phyloP scores from a whole-genome alignment of 169 alveolate species.

The Sarcocystis neurona region DNA sequence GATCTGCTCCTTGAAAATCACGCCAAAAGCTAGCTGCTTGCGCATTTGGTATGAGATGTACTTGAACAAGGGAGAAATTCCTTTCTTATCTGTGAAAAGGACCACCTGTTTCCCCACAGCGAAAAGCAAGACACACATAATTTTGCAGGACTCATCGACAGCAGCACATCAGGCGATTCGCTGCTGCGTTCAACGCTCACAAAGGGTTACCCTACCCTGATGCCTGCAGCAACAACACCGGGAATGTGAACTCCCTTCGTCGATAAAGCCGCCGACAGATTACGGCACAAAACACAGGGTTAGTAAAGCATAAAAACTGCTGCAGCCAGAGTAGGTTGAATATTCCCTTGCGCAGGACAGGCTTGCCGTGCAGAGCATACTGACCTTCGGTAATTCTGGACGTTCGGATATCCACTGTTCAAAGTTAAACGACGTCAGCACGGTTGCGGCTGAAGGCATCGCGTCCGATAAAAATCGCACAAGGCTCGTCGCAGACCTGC shows the following conservation, averaged over 20 bases:
- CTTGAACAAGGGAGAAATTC: conserved; percentile 12
- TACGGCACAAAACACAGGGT: too few relatives aligned
- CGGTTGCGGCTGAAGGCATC: neutral
- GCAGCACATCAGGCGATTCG: too few relatives aligned
- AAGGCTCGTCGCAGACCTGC: neutral
- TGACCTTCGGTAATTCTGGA: neutral
- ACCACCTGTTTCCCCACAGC: neutral
- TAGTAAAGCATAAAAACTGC: too few relatives aligned
- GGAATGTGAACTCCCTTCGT: too few relatives aligned
- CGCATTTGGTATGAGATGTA: conserved; percentile 7
- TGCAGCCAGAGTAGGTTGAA: too few relatives aligned
- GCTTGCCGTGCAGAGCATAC: neutral
- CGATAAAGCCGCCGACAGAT: too few relatives aligned
- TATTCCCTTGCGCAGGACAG: too few relatives aligned
- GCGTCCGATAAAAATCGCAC: neutral
- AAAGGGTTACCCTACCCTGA: too few relatives aligned
- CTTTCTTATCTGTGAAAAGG: neutral
- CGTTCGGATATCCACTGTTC: neutral
- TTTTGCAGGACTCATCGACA: neutral
- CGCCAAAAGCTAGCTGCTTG: neutral
- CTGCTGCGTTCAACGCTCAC: too few relatives aligned
- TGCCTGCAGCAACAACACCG: too few relatives aligned
- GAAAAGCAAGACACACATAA: neutral
- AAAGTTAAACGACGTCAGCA: neutral
- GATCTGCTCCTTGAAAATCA: neutral